A percentile compares a stretch with the other conserved stretches of the same genome.
phyloP scores from a whole-genome alignment of 2,329 filamentous ascomycete genomes.

The Aplosporella prunicola region DNA sequence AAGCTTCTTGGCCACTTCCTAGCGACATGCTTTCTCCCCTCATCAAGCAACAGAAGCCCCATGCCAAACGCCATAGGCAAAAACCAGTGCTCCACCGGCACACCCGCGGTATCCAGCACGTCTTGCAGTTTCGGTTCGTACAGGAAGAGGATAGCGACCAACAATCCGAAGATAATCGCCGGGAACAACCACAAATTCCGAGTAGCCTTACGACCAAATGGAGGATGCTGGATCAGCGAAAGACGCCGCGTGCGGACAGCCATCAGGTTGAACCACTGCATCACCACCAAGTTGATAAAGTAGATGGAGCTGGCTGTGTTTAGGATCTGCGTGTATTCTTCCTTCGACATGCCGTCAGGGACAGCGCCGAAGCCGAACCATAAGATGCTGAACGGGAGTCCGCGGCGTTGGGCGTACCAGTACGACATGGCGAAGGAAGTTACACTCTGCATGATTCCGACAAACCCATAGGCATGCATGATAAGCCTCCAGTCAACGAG shows the following conservation, averaged over 20 bases:
- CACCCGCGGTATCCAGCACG: conserved; percentile 49
- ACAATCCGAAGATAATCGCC: conserved; percentile 58
- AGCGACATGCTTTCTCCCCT: conserved; percentile 54
- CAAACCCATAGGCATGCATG: conserved; percentile 61
- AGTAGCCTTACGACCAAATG: conserved; percentile 53
- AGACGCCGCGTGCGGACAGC: conserved; percentile 52
- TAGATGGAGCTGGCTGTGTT: conserved; percentile 65
- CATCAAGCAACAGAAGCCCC: conserved; percentile 55
- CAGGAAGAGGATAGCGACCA: conserved; percentile 52
- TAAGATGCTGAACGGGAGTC: conserved; percentile 55
- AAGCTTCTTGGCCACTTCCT: conserved; percentile 49
- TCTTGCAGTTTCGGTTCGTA: conserved; percentile 58
- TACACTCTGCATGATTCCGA: conserved; percentile 46
- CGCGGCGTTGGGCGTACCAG: conserved; percentile 38
- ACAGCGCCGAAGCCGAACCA: conserved; percentile 59
- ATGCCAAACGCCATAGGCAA: conserved; percentile 64
- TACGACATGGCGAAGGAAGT: conserved; percentile 37
- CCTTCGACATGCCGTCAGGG: conserved; percentile 38
- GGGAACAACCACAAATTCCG: conserved; percentile 62
- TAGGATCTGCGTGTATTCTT: conserved; percentile 46
- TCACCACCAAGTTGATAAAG: conserved; percentile 71
- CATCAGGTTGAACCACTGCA: conserved; percentile 72
- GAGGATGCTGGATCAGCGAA: conserved; percentile 63
- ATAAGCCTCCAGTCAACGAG: conserved; percentile 67
- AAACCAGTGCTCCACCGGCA: conserved; percentile 69